Percentiles rank a stretch among this genome's conserved stretches.
Conservation (phyloP, 2,329 filamentous ascomycete genomes). For the Domatiomyces globalis region DNA sequence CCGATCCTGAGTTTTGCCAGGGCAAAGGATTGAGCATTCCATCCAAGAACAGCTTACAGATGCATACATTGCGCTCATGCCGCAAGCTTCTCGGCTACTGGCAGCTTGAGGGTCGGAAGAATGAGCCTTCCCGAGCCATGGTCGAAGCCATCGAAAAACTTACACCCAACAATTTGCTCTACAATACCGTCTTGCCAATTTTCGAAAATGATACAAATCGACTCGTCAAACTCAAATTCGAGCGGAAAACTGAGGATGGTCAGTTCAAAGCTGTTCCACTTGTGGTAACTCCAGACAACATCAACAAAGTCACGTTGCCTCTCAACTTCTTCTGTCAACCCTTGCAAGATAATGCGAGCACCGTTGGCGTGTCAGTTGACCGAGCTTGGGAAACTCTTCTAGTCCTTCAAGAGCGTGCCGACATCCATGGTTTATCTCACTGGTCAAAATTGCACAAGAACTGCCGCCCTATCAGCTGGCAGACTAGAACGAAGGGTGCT, state of each 20-base stretch:
- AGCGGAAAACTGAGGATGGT: not conserved
- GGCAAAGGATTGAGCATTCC: constrained; percentile 8
- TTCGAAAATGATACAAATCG: not conserved
- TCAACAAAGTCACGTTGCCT: not conserved
- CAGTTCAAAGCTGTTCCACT: not conserved
- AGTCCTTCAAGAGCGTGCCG: constrained; percentile 4
- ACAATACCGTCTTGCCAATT: constrained; percentile 17
- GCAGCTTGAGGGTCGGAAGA: constrained; percentile 9
- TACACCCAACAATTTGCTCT: constrained; percentile 16
- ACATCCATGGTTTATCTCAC: not conserved
- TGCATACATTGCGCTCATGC: constrained; percentile 19
- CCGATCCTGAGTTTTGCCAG: constrained; percentile 4
- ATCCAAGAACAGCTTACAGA: constrained; percentile 20
- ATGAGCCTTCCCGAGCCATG: constrained; percentile 9
- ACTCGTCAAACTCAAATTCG: constrained; percentile 3
- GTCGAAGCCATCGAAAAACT: constrained; percentile 20
- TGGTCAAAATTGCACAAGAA: constrained; percentile 3
- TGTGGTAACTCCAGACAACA: not conserved
- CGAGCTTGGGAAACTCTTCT: constrained; percentile 1
- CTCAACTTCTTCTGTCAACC: not conserved
- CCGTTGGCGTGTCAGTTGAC: not conserved
- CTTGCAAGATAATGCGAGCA: not conserved
- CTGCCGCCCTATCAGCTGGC: constrained; percentile 3
- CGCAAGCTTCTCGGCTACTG: constrained; percentile 19
- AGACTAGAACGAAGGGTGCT: not conserved